Evolutionary conservation across 176 grass and related monocot species (phyloP).

Genomic region (Stipa capillata): DNA sequence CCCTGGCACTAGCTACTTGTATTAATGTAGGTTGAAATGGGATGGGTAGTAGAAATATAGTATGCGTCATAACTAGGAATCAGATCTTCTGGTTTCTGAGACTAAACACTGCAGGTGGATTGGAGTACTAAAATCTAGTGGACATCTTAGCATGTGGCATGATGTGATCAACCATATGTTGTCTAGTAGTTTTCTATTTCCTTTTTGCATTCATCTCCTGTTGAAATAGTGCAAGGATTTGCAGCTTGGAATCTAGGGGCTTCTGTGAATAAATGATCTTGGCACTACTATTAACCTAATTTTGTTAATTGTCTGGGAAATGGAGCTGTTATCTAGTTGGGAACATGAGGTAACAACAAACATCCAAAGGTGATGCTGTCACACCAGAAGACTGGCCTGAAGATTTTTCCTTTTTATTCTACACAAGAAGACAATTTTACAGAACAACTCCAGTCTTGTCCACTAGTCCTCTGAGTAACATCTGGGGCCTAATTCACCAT

Average conservation of each 20-base stretch:
- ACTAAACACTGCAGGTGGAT: background rate
- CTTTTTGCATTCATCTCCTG: background rate
- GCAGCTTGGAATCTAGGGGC: conserved; percentile 13
- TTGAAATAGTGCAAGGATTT: conserved; percentile 7
- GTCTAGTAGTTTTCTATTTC: background rate
- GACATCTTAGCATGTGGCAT: background rate
- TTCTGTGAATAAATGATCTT: background rate
- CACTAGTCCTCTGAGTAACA: conserved; percentile 3
- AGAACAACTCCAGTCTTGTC: conserved; percentile 28
- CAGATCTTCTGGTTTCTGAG: conserved; percentile 10
- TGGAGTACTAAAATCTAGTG: background rate
- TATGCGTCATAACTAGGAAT: conserved; percentile 1
- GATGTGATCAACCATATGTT: conserved; percentile 2
- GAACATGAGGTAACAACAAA: no score
- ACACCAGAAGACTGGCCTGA: conserved; percentile 21
- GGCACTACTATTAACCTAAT: background rate
- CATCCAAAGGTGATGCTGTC: conserved; percentile 16
- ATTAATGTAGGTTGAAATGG: background rate
- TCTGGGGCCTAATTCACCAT: background rate
- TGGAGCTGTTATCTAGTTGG: conserved; percentile 10
- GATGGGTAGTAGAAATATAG: background rate
- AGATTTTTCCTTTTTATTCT: conserved; percentile 7
- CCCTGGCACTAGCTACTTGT: conserved; percentile 16
- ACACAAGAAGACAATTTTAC: conserved; percentile 3
- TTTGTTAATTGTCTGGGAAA: background rate